phyloP scores from a whole-genome alignment of 2,329 filamentous ascomycete genomes.

The Metarhizium guizhouense region DNA sequence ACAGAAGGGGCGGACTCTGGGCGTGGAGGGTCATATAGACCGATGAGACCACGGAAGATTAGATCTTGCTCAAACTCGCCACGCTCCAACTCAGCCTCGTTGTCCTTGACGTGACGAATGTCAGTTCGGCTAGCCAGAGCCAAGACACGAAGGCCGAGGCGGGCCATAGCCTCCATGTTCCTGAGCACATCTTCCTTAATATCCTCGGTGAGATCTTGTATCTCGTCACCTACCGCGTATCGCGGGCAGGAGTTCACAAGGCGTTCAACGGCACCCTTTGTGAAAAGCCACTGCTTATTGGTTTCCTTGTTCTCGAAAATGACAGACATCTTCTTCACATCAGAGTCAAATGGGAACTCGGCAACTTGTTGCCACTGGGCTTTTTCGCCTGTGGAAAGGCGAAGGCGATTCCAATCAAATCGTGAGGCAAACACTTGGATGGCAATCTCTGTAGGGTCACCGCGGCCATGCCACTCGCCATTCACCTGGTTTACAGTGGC shows the following conservation, averaged over 20 bases:
- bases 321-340: constrained; percentile 69
- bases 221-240: constrained; percentile 35
- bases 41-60: constrained; percentile 58
- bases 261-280: constrained; percentile 62
- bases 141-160: constrained; percentile 60
- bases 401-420: constrained; percentile 53
- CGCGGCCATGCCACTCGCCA: constrained; percentile 51
- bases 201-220: constrained; percentile 39
- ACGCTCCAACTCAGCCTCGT: constrained; percentile 38
- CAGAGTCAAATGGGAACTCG: constrained; percentile 67
- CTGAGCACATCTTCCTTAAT: constrained; percentile 47
- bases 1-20: constrained; percentile 55
- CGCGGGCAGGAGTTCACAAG: constrained; percentile 54
- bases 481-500: constrained; percentile 50
- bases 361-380: constrained; percentile 49
- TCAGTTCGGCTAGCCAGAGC: constrained; percentile 49
- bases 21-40: constrained; percentile 65
- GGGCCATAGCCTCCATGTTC: constrained; percentile 61
- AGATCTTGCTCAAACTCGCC: constrained; percentile 41
- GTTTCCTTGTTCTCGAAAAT: constrained; percentile 42
- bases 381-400: constrained; percentile 38
- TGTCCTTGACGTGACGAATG: constrained; percentile 23
- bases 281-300: constrained; percentile 41
- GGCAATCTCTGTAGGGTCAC: constrained; percentile 59
- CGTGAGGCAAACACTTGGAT: constrained; percentile 66